These are phyloP conservation scores for Chlamydomonas eustigma DNA, from an alignment of 139 green algal species.

Conservation along the genomic window DNA sequence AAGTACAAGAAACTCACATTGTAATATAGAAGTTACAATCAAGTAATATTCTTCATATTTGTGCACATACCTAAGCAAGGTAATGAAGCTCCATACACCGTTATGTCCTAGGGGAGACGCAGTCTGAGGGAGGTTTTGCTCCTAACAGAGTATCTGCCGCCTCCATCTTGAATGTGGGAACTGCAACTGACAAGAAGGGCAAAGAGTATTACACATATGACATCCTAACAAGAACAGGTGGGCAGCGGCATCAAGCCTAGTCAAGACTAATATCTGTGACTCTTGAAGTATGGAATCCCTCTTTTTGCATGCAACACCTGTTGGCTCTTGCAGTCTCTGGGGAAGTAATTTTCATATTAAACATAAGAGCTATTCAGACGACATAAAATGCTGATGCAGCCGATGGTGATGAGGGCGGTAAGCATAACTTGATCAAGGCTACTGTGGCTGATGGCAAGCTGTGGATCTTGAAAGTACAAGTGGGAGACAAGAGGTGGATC, in stretches of 20 bases:
- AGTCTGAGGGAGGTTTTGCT: constrained; percentile 93
- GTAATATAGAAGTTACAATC: background rate
- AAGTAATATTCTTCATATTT: background rate
- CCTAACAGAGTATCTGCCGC: constrained; percentile 75
- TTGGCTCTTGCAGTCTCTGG: too few species aligned
- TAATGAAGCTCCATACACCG: too few species aligned
- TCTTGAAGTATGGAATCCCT: too few species aligned
- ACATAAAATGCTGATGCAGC: constrained; percentile 49
- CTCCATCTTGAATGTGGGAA: constrained; percentile 73
- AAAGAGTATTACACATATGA: constrained; percentile 41
- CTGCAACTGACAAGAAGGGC: constrained; percentile 86
- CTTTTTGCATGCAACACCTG: too few species aligned
- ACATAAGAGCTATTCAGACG: background rate
- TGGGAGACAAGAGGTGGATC: constrained; percentile 95
- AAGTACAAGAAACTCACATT: background rate
- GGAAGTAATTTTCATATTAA: too few species aligned
- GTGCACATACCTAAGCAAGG: too few species aligned
- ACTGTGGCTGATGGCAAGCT: constrained; percentile 84
- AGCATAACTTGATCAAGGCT: too few species aligned
- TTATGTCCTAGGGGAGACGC: constrained; percentile 60
- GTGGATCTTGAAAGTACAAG: constrained; percentile 85
- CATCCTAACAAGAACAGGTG: background rate
- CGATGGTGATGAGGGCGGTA: too few species aligned
- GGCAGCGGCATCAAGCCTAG: too few species aligned
- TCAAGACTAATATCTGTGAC: too few species aligned